Evolutionary conservation across 2,329 filamentous ascomycete species (phyloP).

Genomic region (Tolypocladium cylindrosporum): DNA sequence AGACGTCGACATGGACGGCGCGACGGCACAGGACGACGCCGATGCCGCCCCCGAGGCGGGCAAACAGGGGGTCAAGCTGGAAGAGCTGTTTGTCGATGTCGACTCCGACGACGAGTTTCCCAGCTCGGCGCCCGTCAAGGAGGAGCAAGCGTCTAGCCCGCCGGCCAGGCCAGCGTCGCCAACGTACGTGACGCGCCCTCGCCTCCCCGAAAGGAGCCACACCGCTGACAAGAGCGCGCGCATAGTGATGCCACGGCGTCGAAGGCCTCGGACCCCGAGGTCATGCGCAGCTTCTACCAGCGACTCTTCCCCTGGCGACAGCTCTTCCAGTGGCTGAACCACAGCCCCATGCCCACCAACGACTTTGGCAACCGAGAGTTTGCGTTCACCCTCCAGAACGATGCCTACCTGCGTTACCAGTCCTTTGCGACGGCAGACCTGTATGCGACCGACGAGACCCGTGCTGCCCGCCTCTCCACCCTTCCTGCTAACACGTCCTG

Average conservation of each 20-base stretch:
- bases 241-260: conserved; percentile 24
- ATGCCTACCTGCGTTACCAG: conserved; percentile 88
- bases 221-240: neutral
- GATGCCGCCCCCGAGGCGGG: conserved; percentile 9
- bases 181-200: conserved; percentile 22
- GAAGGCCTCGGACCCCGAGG: conserved; percentile 61
- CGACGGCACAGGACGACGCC: conserved; percentile 16
- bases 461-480: neutral
- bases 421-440: conserved; percentile 47
- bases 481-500: neutral
- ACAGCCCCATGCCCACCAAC: conserved; percentile 72
- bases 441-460: conserved; percentile 20
- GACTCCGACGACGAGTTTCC: conserved; percentile 54
- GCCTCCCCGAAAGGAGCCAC: neutral
- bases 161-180: conserved; percentile 31
- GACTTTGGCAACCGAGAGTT: conserved; percentile 95
- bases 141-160: conserved; percentile 26
- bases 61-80: conserved; percentile 42
- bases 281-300: conserved; percentile 91
- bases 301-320: conserved; percentile 90
- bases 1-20: conserved; percentile 29
- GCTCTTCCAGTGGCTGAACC: conserved; percentile 96
- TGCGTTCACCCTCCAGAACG: conserved; percentile 86
- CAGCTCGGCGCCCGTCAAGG: conserved; percentile 33
- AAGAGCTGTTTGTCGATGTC: conserved; percentile 48